A percentile compares a stretch with the other conserved stretches of the same genome.
Evolutionary conservation across 2,329 filamentous ascomycete species (phyloP).

Genomic region (Didymellaceae sp.): DNA sequence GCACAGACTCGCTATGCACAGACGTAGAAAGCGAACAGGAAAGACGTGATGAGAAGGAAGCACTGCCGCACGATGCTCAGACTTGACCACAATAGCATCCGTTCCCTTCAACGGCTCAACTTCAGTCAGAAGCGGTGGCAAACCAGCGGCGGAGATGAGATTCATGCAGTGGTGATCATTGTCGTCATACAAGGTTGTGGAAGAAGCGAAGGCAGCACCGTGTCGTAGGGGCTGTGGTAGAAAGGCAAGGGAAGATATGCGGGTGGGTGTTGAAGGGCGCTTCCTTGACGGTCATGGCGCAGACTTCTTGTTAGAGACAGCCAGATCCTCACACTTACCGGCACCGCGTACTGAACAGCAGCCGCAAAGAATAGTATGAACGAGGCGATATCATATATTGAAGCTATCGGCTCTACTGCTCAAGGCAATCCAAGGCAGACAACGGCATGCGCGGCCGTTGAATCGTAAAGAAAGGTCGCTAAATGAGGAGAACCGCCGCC

Average conservation of each 20-base stretch:
- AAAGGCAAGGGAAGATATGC: not conserved
- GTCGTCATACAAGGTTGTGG: slow-evolving; percentile 4
- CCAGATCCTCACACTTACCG: not conserved
- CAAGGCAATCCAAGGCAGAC: not conserved
- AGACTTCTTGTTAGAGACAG: not conserved
- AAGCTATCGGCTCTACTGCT: slow-evolving; percentile 16
- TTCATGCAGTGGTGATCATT: slow-evolving; percentile 4
- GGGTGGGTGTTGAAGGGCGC: not conserved
- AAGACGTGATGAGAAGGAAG: slow-evolving; percentile 15
- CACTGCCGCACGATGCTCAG: slow-evolving; percentile 28
- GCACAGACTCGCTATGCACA: slow-evolving; percentile 23
- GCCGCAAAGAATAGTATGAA: not conserved
- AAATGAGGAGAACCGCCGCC: slow-evolving; percentile 21
- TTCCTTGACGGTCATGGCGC: not conserved
- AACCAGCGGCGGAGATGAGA: slow-evolving; percentile 9
- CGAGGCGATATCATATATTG: slow-evolving; percentile 27
- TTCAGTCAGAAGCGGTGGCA: not conserved
- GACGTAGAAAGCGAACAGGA: slow-evolving; percentile 20
- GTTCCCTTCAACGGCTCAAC: slow-evolving; percentile 15
- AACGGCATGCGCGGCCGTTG: slow-evolving; percentile 10
- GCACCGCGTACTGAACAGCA: not conserved
- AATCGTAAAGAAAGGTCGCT: slow-evolving; percentile 22
- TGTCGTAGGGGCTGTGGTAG: slow-evolving; percentile 7
- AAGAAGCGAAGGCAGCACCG: slow-evolving; percentile 7
- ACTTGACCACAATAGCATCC: slow-evolving; percentile 12